A percentile compares a stretch with the other conserved stretches of the same genome.
These are phyloP conservation scores for Rhinocladiella similis DNA, from an alignment of 2,329 filamentous ascomycete genomes.

Conservation along the genomic window DNA sequence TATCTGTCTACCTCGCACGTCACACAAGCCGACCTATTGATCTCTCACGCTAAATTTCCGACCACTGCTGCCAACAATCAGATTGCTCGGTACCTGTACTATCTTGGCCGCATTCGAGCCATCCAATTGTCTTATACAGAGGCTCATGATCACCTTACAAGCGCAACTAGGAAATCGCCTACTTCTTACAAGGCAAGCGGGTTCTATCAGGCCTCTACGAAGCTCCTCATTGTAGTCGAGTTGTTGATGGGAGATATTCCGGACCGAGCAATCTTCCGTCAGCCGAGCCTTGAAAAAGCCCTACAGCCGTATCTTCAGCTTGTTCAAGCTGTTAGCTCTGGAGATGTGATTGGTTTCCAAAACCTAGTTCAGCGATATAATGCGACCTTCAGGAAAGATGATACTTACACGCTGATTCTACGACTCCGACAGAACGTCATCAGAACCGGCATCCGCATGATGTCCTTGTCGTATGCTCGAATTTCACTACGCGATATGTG, in stretches of 20 bases:
- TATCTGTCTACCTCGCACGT: slow-evolving; percentile 97
- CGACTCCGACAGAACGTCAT: slow-evolving; percentile 97
- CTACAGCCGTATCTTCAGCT: slow-evolving; percentile 92
- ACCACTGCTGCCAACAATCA: slow-evolving; percentile 95
- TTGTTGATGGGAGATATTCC: slow-evolving; percentile 98
- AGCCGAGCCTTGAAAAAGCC: slow-evolving; percentile 79
- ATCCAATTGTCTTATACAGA: slow-evolving; percentile 97
- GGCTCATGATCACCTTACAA: slow-evolving; percentile 89
- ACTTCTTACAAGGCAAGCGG: slow-evolving; percentile 85
- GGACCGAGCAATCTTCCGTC: slow-evolving; percentile 89
- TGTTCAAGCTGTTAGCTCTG: slow-evolving; percentile 93
- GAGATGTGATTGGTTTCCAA: slow-evolving; percentile 90
- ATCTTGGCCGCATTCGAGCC: slow-evolving; percentile 91
- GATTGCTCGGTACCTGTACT: slow-evolving; percentile 95
- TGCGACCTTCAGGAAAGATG: slow-evolving; percentile 85
- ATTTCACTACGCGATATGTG: slow-evolving; percentile 98
- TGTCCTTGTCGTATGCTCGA: slow-evolving; percentile 95
- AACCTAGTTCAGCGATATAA: slow-evolving; percentile 79
- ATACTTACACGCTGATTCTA: slow-evolving; percentile 92
- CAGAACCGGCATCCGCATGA: slow-evolving; percentile 98
- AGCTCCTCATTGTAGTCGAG: slow-evolving; percentile 95
- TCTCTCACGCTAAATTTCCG: slow-evolving; percentile 94
- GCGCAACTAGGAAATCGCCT: slow-evolving; percentile 92
- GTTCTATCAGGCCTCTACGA: slow-evolving; percentile 94
- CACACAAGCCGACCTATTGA: slow-evolving; percentile 89